These are phyloP conservation scores for Erysimum cheiri DNA, from an alignment of 441 rosid species.

Conservation along the genomic window DNA sequence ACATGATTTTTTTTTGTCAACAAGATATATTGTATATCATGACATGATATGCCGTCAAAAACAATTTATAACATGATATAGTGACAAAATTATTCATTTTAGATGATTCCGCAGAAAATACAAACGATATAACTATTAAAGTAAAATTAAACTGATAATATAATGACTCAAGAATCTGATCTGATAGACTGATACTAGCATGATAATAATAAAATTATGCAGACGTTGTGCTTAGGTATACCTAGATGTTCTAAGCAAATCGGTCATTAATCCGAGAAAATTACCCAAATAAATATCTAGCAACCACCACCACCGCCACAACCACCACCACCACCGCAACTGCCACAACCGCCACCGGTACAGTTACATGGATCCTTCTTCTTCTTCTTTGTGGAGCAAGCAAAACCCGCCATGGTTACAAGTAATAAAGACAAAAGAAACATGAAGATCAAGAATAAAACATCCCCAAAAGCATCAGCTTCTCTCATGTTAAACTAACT, in stretches of 20 bases:
- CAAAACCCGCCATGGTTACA: constrained; percentile 27
- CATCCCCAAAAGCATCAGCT: constrained; percentile 9
- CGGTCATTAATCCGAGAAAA: neutral
- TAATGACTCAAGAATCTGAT: neutral
- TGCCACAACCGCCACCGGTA: constrained; percentile 28
- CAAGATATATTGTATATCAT: too few relatives aligned
- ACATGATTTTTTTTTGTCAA: too few relatives aligned
- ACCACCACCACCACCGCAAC: constrained; percentile 33
- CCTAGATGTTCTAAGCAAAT: neutral
- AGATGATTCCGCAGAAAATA: neutral
- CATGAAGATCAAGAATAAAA: constrained; percentile 32
- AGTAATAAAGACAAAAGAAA: constrained; percentile 36
- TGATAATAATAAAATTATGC: neutral
- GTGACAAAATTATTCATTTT: neutral
- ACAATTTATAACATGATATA: neutral
- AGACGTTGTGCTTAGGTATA: neutral
- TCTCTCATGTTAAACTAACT: constrained; percentile 27
- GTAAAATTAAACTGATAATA: neutral
- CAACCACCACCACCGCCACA: constrained; percentile 43
- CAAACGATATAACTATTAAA: neutral
- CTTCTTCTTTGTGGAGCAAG: constrained; percentile 14
- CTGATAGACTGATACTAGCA: neutral
- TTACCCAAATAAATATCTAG: constrained; percentile 24
- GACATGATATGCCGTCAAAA: neutral
- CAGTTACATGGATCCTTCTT: constrained; percentile 5